phyloP scores from a whole-genome alignment of 2,329 filamentous ascomycete genomes.

The Penicillium digitatum region DNA sequence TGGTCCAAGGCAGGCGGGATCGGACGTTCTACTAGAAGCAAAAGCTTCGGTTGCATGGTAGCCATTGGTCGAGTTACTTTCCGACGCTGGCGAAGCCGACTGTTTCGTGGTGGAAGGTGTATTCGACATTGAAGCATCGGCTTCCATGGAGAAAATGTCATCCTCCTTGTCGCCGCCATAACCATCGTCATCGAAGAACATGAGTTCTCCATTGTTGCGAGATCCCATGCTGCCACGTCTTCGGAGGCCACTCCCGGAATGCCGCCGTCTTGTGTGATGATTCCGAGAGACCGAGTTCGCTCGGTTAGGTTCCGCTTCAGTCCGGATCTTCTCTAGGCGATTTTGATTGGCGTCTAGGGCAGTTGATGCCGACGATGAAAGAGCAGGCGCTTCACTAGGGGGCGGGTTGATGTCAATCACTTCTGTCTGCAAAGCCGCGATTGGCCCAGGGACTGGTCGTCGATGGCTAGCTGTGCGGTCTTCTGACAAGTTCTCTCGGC shows the following conservation, averaged over 20 bases:
- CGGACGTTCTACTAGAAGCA: neutral
- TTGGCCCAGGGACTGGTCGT: slow-evolving; percentile 16
- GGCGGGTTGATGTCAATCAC: slow-evolving; percentile 30
- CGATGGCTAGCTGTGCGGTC: slow-evolving; percentile 27
- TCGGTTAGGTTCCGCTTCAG: slow-evolving; percentile 46
- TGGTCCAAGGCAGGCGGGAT: slow-evolving; percentile 4
- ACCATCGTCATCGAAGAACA: slow-evolving; percentile 86
- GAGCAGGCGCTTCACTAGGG: slow-evolving; percentile 25
- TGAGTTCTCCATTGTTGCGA: slow-evolving; percentile 68
- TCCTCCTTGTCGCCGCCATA: slow-evolving; percentile 76
- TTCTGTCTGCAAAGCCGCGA: slow-evolving; percentile 20
- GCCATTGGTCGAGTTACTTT: slow-evolving; percentile 2
- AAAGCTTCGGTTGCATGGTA: neutral
- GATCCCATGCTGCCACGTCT: slow-evolving; percentile 68
- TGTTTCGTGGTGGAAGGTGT: slow-evolving; percentile 2
- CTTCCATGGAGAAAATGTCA: slow-evolving; percentile 66
- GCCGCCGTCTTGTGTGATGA: slow-evolving; percentile 57
- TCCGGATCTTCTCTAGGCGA: slow-evolving; percentile 33
- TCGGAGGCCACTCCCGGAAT: slow-evolving; percentile 80
- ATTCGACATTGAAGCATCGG: slow-evolving; percentile 34
- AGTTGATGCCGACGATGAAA: slow-evolving; percentile 40
- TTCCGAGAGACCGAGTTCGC: slow-evolving; percentile 28
- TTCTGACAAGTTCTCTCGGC: slow-evolving; percentile 36
- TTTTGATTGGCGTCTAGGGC: slow-evolving; percentile 35
- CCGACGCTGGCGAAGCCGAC: slow-evolving; percentile 14